Evolutionary conservation across 2,329 filamentous ascomycete species (phyloP), one percentile per base, ranked within the genome.

Genomic region (Aspergillus spinulosporus): DNA sequence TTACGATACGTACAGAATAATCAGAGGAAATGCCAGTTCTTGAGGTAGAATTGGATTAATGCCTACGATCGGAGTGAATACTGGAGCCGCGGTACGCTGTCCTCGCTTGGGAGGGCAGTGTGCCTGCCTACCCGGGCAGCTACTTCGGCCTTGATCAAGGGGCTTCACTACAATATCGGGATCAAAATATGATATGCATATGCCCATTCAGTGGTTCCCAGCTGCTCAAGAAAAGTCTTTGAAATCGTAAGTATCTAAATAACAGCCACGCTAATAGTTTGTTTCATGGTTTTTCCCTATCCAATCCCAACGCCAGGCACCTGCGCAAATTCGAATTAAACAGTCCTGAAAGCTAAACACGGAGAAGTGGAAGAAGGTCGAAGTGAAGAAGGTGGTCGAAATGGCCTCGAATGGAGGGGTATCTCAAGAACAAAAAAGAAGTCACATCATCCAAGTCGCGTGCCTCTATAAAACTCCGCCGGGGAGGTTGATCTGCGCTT

Each of bases 401-500:
- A 34, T n/a, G 44, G 48, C 48, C 48, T 50, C 37, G 29, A 34
- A 50, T 12, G 32, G 37, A 32, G 49, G 64, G 62, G 64, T 63
- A 66, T 65, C 60, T 64, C 59, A 63, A 59, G 59, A 53, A 46
- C 21, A 54, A 51, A 54, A 53, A 57, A 11, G 9, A 50, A 28
- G 29, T 43, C n/a, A 34, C 6, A 21, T 29, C 37, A 45, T 52
- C 43, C 36, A 58, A 59, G 15, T 36, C 28, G 14, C 14, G n/a
- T 39, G 46, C 37, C 40, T 29, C 69, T 59, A 72, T 48, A 72
- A 52, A 46, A 71, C 69, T 14, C 69, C 69, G 21, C 69, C 69
- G 0, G 69, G 69, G 32, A 72, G 52, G 49, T 72, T 68, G 57
- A 72, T 71, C 53, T 70, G 69, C 29, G 62, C 67, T 56, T 63